These are phyloP conservation scores for Papiliotrema terrestris DNA, from an alignment of 1,284 basidiomycete species.

Conservation along the genomic window DNA sequence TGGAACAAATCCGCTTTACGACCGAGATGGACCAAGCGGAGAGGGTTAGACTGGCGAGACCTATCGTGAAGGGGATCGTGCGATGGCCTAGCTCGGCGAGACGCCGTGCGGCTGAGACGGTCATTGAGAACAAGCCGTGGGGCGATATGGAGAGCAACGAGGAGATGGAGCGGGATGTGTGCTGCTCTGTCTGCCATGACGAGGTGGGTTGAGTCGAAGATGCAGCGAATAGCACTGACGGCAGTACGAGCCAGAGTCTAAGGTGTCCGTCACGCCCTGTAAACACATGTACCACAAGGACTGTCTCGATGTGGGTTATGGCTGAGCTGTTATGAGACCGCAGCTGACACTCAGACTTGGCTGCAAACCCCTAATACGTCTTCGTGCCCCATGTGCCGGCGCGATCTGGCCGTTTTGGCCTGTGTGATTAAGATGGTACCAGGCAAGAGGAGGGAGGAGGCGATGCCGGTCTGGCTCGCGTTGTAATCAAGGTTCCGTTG, in stretches of 20 bases:
- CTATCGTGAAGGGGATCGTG: constrained; percentile 7
- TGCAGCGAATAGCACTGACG: constrained; percentile 6
- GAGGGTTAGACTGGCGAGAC: constrained; percentile 6
- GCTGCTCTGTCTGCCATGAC: constrained; percentile 35
- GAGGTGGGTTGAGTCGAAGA: constrained; percentile 17
- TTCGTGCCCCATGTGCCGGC: constrained; percentile 43
- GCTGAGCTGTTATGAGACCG: background rate
- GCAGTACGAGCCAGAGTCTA: constrained; percentile 25
- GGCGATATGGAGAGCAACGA: constrained; percentile 9
- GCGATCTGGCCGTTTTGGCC: constrained; percentile 33
- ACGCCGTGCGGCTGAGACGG: constrained; percentile 13
- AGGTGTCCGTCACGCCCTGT: constrained; percentile 34
- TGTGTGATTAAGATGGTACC: constrained; percentile 19
- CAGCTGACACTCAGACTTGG: constrained; percentile 31
- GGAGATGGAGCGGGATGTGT: constrained; percentile 28
- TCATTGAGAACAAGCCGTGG: constrained; percentile 13
- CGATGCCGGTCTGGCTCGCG: constrained; percentile 2
- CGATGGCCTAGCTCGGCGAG: constrained; percentile 6
- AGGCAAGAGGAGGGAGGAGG: constrained; percentile 8
- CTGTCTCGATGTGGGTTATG: constrained; percentile 31
- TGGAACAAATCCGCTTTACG: background rate
- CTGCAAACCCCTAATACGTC: constrained; percentile 27
- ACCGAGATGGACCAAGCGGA: constrained; percentile 15
- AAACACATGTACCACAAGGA: constrained; percentile 42
- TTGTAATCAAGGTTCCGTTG: too few species aligned